phyloP scores from a whole-genome alignment of 2,329 filamentous ascomycete genomes.

The Bipolaris oryzae region DNA sequence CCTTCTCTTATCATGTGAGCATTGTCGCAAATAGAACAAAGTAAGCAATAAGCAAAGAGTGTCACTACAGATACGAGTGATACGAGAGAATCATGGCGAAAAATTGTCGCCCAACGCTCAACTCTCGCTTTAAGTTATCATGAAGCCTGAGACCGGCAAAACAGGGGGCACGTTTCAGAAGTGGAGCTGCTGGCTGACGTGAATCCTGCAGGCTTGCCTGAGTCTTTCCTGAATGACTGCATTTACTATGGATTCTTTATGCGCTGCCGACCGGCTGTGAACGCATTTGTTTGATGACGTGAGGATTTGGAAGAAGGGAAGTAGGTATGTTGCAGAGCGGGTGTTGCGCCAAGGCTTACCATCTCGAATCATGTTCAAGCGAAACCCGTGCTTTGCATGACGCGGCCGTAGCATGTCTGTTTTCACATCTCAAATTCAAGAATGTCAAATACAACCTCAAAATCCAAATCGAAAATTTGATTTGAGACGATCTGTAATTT shows the following conservation, averaged over 20 bases:
- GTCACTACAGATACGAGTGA: not conserved
- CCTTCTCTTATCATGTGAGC: not conserved
- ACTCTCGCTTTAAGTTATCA: not conserved
- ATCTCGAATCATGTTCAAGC: not conserved
- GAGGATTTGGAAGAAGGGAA: not conserved
- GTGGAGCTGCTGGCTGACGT: not conserved
- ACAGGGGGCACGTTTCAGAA: slow-evolving; percentile 11
- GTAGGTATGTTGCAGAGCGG: not conserved
- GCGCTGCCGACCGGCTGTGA: not conserved
- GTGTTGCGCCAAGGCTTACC: not conserved
- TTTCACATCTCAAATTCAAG: too few species aligned
- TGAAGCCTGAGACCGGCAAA: slow-evolving; percentile 10
- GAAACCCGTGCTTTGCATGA: slow-evolving; percentile 1
- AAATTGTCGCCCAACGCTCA: slow-evolving; percentile 1
- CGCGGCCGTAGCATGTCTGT: not conserved
- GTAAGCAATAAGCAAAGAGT: not conserved
- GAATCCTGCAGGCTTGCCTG: not conserved
- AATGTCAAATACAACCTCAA: too few species aligned
- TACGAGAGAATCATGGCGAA: not conserved
- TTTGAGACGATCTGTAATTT: too few species aligned
- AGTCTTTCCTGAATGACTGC: not conserved
- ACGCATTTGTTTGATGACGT: not conserved
- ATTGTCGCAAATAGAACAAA: not conserved
- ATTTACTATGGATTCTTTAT: not conserved
- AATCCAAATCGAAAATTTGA: too few species aligned